Base-by-base conservation (phyloP, 108 stramenopile genomes). In the Ochromonas danica region DNA sequence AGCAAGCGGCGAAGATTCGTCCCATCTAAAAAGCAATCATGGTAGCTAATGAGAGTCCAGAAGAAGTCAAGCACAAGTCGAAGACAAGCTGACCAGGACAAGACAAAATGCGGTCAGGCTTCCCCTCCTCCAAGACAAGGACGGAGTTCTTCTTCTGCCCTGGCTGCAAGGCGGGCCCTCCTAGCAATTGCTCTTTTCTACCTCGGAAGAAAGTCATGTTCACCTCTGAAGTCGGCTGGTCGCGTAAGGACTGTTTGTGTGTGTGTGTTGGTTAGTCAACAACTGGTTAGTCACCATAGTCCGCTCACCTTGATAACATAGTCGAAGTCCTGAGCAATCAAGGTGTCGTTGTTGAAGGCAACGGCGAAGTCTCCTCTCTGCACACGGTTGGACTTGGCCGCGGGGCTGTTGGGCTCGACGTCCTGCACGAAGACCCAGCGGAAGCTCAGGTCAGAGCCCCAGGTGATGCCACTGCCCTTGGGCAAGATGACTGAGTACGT, bases 401-500 rank as follows among this genome's bases (percentile, higher is more conserved):
- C 95, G 43, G 89, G 79, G 2, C 93, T 92, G 2, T 87, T 51
- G 25, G 94, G 94, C 31, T 94, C 92, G 79, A 96, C 42, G 6
- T 74, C 92, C 17, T 93, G 88, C 17, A 96, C 93, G 70, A 93
- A 94, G 42, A 96, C 94, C 86, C 94, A 94, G 2, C 91, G 87
- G 80, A 96, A 96, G 75, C 89, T 90, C 0, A 96, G 81, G 65
- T 96, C 94, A 1, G 95, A 93, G 67, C 93, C 93, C 94, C 93
- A 96, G 40, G 93, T 93, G 78, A 96, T 95, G 25, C 94, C 94
- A 14, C 91, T 86, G n/a, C 88, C 89, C 25, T 93, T 89, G n/a
- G 89, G 72, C 6, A 95, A 75, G 28, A 89, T 87, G 28, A 93
- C 84, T 22, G 89, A 89, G 81, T 85, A 88, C 30, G 45, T 51